These are phyloP conservation scores for Colletotrichum echinochloae DNA, from an alignment of 2,329 filamentous ascomycete genomes.

Conservation along the genomic window DNA sequence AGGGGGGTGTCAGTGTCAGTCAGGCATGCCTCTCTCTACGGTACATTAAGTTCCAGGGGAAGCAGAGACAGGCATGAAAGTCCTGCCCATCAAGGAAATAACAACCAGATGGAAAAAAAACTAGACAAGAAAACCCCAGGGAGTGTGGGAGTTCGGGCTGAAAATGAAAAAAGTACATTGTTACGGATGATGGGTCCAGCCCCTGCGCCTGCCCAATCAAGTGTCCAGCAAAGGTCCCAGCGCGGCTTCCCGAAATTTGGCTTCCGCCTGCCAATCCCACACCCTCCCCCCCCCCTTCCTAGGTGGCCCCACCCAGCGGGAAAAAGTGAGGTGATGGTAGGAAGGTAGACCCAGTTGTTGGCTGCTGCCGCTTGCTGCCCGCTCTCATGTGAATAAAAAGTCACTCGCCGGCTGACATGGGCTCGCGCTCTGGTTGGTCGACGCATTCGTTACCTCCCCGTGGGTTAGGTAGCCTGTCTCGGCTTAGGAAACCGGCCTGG, in stretches of 20 bases:
- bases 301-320: not conserved
- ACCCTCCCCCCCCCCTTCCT: not conserved
- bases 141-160: slow-evolving; percentile 35
- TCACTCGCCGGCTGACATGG: slow-evolving; percentile 37
- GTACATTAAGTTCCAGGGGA: not conserved
- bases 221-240: slow-evolving; percentile 21
- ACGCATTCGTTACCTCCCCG: slow-evolving; percentile 1
- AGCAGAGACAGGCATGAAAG: slow-evolving; percentile 15
- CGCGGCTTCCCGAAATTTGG: slow-evolving; percentile 38
- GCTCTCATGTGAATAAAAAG: slow-evolving; percentile 34
- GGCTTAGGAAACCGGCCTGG: slow-evolving; percentile 31
- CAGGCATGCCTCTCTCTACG: slow-evolving; percentile 9
- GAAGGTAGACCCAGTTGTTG: not conserved
- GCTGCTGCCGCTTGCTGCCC: not conserved
- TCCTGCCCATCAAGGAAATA: not conserved
- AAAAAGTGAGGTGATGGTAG: not conserved
- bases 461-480: slow-evolving; percentile 35
- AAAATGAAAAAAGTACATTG: slow-evolving; percentile 25
- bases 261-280: slow-evolving; percentile 33
- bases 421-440: slow-evolving; percentile 32
- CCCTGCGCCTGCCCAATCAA: slow-evolving; percentile 40
- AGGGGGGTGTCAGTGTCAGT: not conserved
- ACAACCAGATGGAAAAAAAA: not conserved
- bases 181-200: slow-evolving; percentile 13
- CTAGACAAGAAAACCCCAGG: slow-evolving; percentile 12